phyloP scores from a whole-genome alignment of 2,329 filamentous ascomycete species.

The Neofusicoccum cordaticola region DNA sequence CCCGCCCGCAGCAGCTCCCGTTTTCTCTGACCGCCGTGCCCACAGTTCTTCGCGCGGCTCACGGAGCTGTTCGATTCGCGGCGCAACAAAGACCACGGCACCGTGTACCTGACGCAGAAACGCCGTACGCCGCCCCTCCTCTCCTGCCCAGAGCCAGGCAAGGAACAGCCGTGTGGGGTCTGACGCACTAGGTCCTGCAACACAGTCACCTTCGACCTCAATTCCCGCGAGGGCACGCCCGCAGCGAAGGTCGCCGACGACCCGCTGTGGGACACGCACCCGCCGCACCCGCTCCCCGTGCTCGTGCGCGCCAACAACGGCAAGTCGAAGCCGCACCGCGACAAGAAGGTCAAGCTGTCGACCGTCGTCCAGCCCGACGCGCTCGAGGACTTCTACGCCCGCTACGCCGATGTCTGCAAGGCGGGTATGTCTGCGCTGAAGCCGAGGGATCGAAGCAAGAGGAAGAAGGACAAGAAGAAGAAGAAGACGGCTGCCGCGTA shows the following conservation, averaged over 20 bases:
- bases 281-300: constrained; percentile 63
- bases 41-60: constrained; percentile 71
- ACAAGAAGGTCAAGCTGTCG: constrained; percentile 69
- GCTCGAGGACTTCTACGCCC: constrained; percentile 75
- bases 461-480: constrained; percentile 70
- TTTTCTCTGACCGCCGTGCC: not conserved
- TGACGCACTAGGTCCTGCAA: not conserved
- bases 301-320: constrained; percentile 84
- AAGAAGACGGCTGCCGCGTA: not conserved
- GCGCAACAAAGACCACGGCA: constrained; percentile 69
- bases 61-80: constrained; percentile 64
- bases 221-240: not conserved
- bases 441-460: constrained; percentile 88
- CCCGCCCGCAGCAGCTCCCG: not conserved
- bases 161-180: not conserved
- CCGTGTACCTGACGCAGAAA: constrained; percentile 74
- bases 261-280: constrained; percentile 60
- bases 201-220: constrained; percentile 40
- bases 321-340: constrained; percentile 52
- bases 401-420: constrained; percentile 91
- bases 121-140: constrained; percentile 50
- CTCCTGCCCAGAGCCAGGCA: constrained; percentile 15
- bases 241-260: constrained; percentile 43
- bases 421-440: constrained; percentile 83
- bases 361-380: constrained; percentile 76